Base-by-base conservation (phyloP, 1,284 basidiomycete species). In the Cutaneotrichosporon sp. region DNA sequence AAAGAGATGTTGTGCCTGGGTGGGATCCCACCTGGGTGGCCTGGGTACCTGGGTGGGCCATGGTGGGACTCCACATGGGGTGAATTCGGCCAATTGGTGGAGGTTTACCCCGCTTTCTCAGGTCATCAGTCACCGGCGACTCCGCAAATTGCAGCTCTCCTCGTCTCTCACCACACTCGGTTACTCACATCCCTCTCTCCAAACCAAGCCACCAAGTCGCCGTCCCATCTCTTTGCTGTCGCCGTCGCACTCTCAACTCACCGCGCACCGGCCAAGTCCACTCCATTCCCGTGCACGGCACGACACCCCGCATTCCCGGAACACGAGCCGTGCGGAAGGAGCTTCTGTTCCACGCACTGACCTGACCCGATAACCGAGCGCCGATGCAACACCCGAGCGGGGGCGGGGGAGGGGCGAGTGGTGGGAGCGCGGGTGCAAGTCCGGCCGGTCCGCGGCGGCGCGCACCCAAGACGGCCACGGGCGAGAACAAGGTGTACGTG, bases 401-500 rank as follows among this genome's bases (percentile, higher is more conserved):
- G 18, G 38, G 18, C 3, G 38, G 38, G 18, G 38, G 18, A 46
- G 46, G 47, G 25, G 45, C 22, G 45, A 46, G 45, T 16, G 29
- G 29, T 5, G 10, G 3, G 45, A 25, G 45, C 18, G 24, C 20
- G 45, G 13, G 45, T 31, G 27, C 18, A 9, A 50, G 33, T 53
- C 24, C 46, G 25, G 24, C 24, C 46, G 16, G 46, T 27, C 33
- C 31, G 11, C 31, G 34, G 33, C n/a, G 33, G 13, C 51, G 51
- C 11, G 51, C 51, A 16, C 33, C 51, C 33, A 53, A 53, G 51
- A 53, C 51, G n/a, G 51, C 51, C 20, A 36, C 51, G 8, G 51
- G 51, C 51, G 51, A 53, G 31, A 53, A 53, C 51, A 53, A 53
- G 51, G 51, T 53, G 51, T 53, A 20, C 33, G 51, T 53, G 5